Percentiles rank a stretch among this genome's conserved stretches.
Evolutionary conservation across 176 grass and related monocot species (phyloP).

Genomic region (Puya raimondii): DNA sequence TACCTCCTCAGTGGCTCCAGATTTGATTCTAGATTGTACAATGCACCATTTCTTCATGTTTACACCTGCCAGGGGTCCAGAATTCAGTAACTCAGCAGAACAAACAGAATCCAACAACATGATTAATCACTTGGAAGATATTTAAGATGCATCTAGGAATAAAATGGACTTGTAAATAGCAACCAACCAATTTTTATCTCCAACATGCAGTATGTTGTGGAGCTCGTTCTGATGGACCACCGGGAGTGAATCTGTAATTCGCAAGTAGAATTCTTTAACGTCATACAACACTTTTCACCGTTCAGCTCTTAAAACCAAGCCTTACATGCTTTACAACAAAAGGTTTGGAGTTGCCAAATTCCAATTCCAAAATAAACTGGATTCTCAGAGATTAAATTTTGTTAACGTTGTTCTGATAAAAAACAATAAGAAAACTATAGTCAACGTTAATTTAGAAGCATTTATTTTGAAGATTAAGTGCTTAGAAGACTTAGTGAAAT

Average conservation of each 20-base stretch:
- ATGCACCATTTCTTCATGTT: conserved; percentile 99
- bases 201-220: conserved; percentile 48
- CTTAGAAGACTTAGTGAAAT: no score
- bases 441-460: not conserved
- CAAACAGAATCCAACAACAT: not conserved
- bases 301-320: conserved; percentile 8
- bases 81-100: conserved; percentile 13
- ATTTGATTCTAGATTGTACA: conserved; percentile 96
- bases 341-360: not conserved
- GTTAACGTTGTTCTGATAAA: not conserved
- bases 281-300: not conserved
- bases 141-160: not conserved
- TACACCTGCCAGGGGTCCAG: conserved; percentile 48
- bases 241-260: conserved; percentile 74
- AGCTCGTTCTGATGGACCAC: conserved; percentile 65
- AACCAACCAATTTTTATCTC: conserved; percentile 86
- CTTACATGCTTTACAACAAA: not conserved
- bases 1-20: conserved; percentile 89
- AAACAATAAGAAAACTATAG: not conserved
- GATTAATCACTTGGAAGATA: not conserved
- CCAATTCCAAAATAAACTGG: not conserved
- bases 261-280: conserved; percentile 17
- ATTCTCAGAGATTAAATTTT: not conserved
- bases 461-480: not conserved
- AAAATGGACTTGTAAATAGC: conserved; percentile 3